phyloP scores from a whole-genome alignment of 169 alveolate genomes.

The Blepharisma undulans region DNA sequence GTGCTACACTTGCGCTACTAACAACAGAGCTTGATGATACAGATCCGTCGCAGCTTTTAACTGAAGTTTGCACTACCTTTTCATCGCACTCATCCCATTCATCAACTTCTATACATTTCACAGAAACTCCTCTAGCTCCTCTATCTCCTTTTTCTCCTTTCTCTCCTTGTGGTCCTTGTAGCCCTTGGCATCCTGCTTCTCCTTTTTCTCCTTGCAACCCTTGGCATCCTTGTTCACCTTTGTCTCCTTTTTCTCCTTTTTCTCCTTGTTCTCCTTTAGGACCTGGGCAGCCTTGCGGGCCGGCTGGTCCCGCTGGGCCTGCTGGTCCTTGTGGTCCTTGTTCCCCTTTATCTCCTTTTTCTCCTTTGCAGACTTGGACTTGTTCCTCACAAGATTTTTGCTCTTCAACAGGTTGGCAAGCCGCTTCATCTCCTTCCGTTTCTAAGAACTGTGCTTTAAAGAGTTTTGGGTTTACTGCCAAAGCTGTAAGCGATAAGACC shows the following conservation, averaged over 20 bases:
- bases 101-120: neutral
- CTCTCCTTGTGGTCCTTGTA: neutral
- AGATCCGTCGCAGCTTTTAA: neutral
- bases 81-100: neutral
- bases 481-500: neutral
- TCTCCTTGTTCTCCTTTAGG: neutral
- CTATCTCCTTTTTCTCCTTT: neutral
- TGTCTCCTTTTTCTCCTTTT: neutral
- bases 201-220: neutral
- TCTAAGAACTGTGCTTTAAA: neutral
- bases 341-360: neutral
- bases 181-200: neutral
- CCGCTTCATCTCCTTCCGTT: neutral
- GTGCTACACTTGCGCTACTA: neutral
- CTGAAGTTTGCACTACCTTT: neutral
- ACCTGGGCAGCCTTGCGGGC: neutral
- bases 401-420: neutral
- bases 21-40: neutral
- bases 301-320: neutral
- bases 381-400: neutral
- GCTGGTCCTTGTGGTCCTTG: neutral
- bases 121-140: neutral
- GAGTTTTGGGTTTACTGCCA: neutral
- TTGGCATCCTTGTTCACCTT: neutral
- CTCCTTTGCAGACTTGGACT: neutral